These are phyloP conservation scores for Elongisporangium undulatum DNA, from an alignment of 352 stramenopile genomes.

Conservation along the genomic window DNA sequence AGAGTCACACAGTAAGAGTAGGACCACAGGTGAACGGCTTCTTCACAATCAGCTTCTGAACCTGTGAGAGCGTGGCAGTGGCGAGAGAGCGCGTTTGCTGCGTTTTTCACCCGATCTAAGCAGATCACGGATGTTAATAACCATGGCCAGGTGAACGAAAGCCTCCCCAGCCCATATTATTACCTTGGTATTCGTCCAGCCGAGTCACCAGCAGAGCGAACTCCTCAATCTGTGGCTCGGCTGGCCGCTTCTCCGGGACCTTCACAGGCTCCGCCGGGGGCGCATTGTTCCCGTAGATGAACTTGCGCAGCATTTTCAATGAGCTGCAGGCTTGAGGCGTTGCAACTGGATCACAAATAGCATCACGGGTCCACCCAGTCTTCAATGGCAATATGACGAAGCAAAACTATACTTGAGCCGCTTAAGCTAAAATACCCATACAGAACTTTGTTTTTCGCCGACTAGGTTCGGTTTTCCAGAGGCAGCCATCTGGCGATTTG, in stretches of 20 bases:
- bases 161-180: no score
- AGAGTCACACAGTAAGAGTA: conserved; percentile 1
- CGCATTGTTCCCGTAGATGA: conserved; percentile 31
- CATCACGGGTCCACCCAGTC: no score
- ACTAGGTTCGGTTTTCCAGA: background rate
- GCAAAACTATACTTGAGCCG: background rate
- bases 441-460: background rate
- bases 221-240: conserved; percentile 5
- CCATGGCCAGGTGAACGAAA: no score
- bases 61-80: conserved; percentile 55
- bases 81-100: conserved; percentile 39
- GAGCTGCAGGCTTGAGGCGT: no score
- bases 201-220: conserved; percentile 23
- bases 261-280: conserved; percentile 3
- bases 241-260: background rate
- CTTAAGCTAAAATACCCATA: background rate
- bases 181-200: conserved; percentile 42
- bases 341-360: no score
- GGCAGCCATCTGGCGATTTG: background rate
- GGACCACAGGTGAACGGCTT: background rate
- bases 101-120: conserved; percentile 29
- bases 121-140: background rate
- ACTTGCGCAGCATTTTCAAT: conserved; percentile 43
- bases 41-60: conserved; percentile 14
- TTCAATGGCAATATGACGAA: background rate